Evolutionary conservation across 352 stramenopile species (phyloP).

Genomic region (Pythium aquatile): DNA sequence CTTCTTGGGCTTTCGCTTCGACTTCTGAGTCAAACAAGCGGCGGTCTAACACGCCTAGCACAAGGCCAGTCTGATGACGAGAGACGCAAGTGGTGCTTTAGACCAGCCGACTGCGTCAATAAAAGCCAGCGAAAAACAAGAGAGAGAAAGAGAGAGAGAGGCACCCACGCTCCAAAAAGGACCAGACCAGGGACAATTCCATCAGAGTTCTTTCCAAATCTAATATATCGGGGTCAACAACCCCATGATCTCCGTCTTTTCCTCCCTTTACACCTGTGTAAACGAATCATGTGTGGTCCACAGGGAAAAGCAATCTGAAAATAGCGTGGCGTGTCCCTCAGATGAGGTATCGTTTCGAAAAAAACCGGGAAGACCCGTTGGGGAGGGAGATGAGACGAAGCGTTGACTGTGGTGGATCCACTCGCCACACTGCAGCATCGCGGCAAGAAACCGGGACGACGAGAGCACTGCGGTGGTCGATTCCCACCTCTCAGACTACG

Average conservation of each 20-base stretch:
- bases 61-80: neutral
- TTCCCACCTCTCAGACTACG: conserved; percentile 2
- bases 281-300: neutral
- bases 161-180: neutral
- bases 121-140: conserved; percentile 18
- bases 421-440: conserved; percentile 3
- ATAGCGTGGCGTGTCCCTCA: neutral
- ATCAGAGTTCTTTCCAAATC: conserved; percentile 14
- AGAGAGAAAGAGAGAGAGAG: neutral
- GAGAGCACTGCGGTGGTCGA: conserved; percentile 18
- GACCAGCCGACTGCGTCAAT: conserved; percentile 2
- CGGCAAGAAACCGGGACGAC: conserved; percentile 9
- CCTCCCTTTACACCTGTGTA: neutral
- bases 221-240: conserved; percentile 6
- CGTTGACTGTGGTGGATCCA: conserved; percentile 29
- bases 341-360: conserved; percentile 21
- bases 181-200: neutral
- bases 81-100: conserved; percentile 5
- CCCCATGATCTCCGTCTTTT: neutral
- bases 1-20: neutral
- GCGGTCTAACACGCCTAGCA: conserved; percentile 3
- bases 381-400: conserved; percentile 25
- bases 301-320: neutral
- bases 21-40: conserved; percentile 1
- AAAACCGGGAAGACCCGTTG: conserved; percentile 9